These are phyloP conservation scores for Yarrowia sp. DNA, from an alignment of 805 yeast species.

Conservation along the genomic window DNA sequence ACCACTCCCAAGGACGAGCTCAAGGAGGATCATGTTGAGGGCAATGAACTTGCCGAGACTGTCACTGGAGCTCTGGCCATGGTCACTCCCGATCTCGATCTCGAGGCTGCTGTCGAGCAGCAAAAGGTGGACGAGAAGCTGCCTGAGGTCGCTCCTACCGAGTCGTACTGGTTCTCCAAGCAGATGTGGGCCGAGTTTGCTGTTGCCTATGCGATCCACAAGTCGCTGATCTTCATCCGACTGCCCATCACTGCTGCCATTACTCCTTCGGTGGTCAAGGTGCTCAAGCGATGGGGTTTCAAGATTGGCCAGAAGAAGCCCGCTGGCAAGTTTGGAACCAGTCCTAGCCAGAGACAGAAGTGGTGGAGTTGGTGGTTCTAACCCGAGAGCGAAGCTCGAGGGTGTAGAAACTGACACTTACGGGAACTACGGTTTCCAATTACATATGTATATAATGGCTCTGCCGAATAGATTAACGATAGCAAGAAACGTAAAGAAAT, in stretches of 20 bases:
- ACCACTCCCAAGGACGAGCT: constrained; percentile 41
- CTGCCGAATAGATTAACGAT: constrained; percentile 1
- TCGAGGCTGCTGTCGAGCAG: constrained; percentile 28
- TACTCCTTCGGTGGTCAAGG: constrained; percentile 72
- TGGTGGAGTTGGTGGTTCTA: constrained; percentile 42
- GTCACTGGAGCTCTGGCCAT: constrained; percentile 19
- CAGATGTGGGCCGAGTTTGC: constrained; percentile 74
- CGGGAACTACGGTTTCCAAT: neutral
- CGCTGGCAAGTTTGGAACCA: constrained; percentile 48
- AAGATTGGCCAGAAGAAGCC: constrained; percentile 55
- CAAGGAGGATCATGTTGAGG: constrained; percentile 27
- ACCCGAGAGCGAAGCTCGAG: too few species aligned
- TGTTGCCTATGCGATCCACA: constrained; percentile 91
- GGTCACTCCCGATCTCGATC: constrained; percentile 28
- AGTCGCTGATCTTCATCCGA: constrained; percentile 76
- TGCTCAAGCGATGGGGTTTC: constrained; percentile 74
- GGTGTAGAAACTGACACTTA: neutral
- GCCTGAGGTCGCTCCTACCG: constrained; percentile 28
- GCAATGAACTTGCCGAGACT: constrained; percentile 29
- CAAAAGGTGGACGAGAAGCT: constrained; percentile 19
- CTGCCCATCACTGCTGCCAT: constrained; percentile 89
- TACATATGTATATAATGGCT: constrained; percentile 8
- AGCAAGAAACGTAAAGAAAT: neutral
- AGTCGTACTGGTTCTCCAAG: constrained; percentile 29
- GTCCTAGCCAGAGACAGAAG: constrained; percentile 50